Percentiles rank a stretch among this genome's conserved stretches.
phyloP scores from a whole-genome alignment of 2,329 filamentous ascomycete species.

The Colletotrichum gloeosporioides region DNA sequence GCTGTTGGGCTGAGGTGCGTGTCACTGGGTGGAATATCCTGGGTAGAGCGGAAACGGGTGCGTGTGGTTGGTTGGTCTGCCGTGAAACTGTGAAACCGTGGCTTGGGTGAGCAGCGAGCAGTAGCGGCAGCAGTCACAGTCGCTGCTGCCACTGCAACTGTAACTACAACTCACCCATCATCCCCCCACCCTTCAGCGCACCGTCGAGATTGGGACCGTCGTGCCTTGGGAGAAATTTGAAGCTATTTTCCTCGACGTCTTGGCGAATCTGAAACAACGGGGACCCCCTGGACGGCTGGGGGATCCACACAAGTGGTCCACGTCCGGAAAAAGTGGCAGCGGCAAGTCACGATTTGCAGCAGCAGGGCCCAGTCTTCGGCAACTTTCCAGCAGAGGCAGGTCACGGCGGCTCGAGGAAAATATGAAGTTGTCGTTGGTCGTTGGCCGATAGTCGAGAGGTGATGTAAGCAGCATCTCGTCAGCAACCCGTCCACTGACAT shows the following conservation, averaged over 20 bases:
- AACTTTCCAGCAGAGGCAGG: background rate
- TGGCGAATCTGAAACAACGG: conserved; percentile 21
- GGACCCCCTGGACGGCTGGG: background rate
- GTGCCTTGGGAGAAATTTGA: conserved; percentile 6
- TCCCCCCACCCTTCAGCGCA: background rate
- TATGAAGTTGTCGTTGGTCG: background rate
- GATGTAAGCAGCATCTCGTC: background rate
- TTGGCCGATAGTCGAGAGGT: background rate
- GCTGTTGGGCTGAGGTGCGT: background rate
- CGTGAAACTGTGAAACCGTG: background rate
- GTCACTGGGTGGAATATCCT: background rate
- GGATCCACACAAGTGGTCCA: background rate
- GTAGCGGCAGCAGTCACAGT: background rate
- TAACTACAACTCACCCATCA: background rate
- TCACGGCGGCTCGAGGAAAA: background rate
- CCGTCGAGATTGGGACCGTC: conserved; percentile 13
- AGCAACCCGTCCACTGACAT: background rate
- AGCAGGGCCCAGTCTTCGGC: background rate
- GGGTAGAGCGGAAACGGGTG: background rate
- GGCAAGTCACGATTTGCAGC: background rate
- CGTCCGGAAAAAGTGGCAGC: background rate
- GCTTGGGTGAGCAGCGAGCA: background rate
- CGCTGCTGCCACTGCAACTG: background rate
- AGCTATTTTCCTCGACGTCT: conserved; percentile 19
- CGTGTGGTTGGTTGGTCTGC: background rate